Evolutionary conservation across 148 eudicot species (phyloP).

Genomic region (Amaranthus cruentus): DNA sequence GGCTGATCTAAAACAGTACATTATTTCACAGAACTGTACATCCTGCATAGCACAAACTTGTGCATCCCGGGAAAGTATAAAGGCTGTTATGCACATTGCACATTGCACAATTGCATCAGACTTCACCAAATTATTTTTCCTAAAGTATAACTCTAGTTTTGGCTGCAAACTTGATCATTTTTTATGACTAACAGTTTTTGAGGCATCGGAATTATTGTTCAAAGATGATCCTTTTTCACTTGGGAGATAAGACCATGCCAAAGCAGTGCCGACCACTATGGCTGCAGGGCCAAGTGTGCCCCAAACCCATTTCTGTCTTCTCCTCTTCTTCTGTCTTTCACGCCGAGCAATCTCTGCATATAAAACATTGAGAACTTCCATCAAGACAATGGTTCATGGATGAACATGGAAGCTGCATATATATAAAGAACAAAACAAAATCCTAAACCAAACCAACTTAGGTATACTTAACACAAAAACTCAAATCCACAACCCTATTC

Average conservation of each 20-base stretch:
- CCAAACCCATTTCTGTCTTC: constrained; percentile 78
- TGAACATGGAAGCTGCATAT: too few species aligned
- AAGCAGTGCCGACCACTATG: constrained; percentile 59
- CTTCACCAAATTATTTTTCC: constrained; percentile 16
- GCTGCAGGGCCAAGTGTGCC: constrained; percentile 54
- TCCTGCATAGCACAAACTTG: constrained; percentile 22
- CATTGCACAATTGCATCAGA: constrained; percentile 24
- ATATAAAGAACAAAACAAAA: too few species aligned
- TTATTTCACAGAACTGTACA: constrained; percentile 25
- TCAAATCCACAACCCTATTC: too few species aligned
- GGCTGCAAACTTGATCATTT: constrained; percentile 28
- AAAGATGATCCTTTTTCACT: constrained; percentile 51
- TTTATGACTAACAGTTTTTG: constrained; percentile 24
- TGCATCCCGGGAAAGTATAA: constrained; percentile 23
- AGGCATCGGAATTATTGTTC: constrained; percentile 18
- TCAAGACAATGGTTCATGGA: too few species aligned
- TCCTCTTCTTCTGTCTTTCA: constrained; percentile 71
- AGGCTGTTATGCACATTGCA: constrained; percentile 32
- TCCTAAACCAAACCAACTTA: too few species aligned
- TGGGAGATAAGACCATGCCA: constrained; percentile 74
- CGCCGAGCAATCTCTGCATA: constrained; percentile 61
- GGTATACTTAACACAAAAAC: too few species aligned
- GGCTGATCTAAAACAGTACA: constrained; percentile 2
- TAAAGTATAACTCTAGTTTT: constrained; percentile 10
- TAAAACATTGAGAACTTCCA: too few species aligned